Conservation (phyloP, 169 alveolate genomes). For the Miamiensis avidus region DNA sequence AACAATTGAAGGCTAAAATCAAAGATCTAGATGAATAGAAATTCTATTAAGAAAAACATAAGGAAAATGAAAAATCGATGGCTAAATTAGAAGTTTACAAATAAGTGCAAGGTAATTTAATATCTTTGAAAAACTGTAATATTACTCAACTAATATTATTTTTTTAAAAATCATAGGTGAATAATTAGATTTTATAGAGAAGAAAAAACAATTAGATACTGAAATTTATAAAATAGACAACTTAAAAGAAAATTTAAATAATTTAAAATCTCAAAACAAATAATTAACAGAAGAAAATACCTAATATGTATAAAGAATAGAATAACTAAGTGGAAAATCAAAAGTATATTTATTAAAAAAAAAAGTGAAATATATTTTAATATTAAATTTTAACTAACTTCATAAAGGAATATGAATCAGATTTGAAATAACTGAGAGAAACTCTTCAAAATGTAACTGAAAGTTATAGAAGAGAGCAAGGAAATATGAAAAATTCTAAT, state of each 20-base stretch:
- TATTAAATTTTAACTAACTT: background rate
- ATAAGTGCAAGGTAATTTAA: background rate
- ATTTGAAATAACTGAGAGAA: conserved; percentile 17
- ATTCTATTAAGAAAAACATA: background rate
- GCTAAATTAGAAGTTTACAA: background rate
- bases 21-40: background rate
- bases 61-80: background rate
- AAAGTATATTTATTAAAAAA: conserved; percentile 12
- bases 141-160: too few species aligned
- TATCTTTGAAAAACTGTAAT: background rate
- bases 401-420: conserved; percentile 18
- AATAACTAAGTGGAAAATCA: conserved; percentile 4
- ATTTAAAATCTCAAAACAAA: too few species aligned
- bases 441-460: conserved; percentile 21
- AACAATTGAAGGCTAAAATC: conserved; percentile 4
- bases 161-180: background rate
- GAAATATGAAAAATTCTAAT: conserved; percentile 19
- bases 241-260: background rate
- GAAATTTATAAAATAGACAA: background rate
- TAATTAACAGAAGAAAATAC: background rate
- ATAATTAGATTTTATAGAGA: background rate
- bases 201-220: background rate
- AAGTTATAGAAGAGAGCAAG: conserved; percentile 27
- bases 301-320: background rate
- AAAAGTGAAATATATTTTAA: background rate